Evolutionary conservation across 495 filamentous ascomycete genomes (phyloP).

Genomic region (Penicillium antarcticum): DNA sequence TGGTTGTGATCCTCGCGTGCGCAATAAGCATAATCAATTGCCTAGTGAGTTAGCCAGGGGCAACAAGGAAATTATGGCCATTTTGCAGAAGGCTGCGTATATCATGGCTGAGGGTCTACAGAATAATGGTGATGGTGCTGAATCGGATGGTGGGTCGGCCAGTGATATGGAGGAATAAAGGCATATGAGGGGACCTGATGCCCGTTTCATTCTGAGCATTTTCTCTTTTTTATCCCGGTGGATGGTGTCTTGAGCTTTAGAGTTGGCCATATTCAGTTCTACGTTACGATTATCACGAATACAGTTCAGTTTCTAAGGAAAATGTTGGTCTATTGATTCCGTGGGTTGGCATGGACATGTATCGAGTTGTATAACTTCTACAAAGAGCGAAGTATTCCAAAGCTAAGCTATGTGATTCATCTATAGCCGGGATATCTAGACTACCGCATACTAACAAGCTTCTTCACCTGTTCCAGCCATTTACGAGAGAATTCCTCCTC

Average conservation of each 20-base stretch:
- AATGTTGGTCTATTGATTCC: no score
- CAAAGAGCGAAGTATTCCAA: no score
- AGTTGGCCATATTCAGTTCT: background rate
- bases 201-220: background rate
- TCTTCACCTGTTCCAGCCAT: conserved; percentile 71
- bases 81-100: conserved; percentile 78
- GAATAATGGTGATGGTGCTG: conserved; percentile 23
- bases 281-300: conserved; percentile 10
- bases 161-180: conserved; percentile 46
- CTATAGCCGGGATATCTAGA: conserved; percentile 11
- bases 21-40: conserved; percentile 46
- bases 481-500: conserved; percentile 77
- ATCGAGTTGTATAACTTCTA: no score
- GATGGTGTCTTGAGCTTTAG: background rate
- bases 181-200: background rate
- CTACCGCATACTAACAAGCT: conserved; percentile 50
- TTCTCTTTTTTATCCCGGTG: background rate
- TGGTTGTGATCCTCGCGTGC: conserved; percentile 67
- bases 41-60: conserved; percentile 43
- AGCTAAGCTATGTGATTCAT: background rate
- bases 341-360: no score
- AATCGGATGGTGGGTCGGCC: conserved; percentile 31
- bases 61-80: conserved; percentile 62
- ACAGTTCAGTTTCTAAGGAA: background rate
- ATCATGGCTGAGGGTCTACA: conserved; percentile 45